Evolutionary conservation across 768 basidiomycete genomes (phyloP).

Genomic region (Auriculariales sp.): DNA sequence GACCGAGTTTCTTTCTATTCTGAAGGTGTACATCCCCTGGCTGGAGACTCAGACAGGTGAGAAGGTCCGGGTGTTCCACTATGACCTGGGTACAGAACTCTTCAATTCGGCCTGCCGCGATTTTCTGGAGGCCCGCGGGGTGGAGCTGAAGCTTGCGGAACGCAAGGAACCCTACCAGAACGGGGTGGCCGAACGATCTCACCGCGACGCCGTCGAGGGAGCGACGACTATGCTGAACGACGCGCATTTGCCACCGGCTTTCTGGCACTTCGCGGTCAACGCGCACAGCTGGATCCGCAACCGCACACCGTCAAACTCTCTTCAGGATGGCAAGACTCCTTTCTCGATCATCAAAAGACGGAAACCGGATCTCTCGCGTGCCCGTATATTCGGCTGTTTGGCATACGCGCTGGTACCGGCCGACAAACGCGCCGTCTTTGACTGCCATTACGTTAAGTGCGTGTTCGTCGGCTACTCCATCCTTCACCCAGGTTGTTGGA

Average conservation of each 20-base stretch:
- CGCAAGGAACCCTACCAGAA: neutral
- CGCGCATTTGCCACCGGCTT: neutral
- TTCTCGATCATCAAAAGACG: constrained; percentile 11
- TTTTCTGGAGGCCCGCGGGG: neutral
- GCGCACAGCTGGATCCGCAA: neutral
- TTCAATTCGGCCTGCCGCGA: neutral
- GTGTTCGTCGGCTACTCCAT: constrained; percentile 23
- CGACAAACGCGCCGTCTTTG: constrained; percentile 9
- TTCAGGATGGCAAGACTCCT: constrained; percentile 8
- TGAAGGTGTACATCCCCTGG: neutral
- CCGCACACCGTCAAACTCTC: neutral
- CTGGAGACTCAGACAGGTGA: neutral
- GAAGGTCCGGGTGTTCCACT: neutral
- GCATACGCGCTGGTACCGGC: constrained; percentile 24
- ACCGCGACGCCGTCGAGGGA: neutral
- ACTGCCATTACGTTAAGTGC: constrained; percentile 17
- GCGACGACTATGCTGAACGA: constrained; percentile 1
- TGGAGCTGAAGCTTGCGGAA: neutral
- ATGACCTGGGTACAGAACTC: constrained; percentile 2
- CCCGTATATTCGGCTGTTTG: constrained; percentile 23
- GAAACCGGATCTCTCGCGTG: constrained; percentile 1
- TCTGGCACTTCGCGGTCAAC: neutral
- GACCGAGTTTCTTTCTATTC: neutral
- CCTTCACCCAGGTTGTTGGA: constrained; percentile 4
- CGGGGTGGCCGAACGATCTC: neutral